Conservation (phyloP, 2,329 filamentous ascomycete species). For the Aspergillus japonicus region DNA sequence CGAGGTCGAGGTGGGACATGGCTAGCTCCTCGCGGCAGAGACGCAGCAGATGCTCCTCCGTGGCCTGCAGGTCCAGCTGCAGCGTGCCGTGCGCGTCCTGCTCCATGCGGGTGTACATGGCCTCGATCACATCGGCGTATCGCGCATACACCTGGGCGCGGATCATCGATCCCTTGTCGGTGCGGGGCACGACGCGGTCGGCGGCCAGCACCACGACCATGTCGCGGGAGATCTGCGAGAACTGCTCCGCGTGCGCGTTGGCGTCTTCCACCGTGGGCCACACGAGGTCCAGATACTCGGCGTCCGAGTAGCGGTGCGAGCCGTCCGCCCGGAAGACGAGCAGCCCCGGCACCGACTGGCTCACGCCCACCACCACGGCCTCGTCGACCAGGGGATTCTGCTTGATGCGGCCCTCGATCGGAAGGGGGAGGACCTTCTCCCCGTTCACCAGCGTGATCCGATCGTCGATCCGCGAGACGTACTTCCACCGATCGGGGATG, state of each 20-base stretch:
- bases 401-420: constrained; percentile 34
- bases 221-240: constrained; percentile 46
- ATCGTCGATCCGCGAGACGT: constrained; percentile 33
- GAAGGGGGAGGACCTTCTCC: constrained; percentile 35
- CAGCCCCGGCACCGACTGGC: constrained; percentile 28
- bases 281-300: constrained; percentile 38
- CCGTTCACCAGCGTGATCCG: constrained; percentile 34
- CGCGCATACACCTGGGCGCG: constrained; percentile 49
- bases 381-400: constrained; percentile 32
- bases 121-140: constrained; percentile 47
- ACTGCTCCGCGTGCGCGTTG: constrained; percentile 44
- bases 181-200: constrained; percentile 46
- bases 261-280: constrained; percentile 41
- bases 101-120: constrained; percentile 23
- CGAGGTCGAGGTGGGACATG: constrained; percentile 29
- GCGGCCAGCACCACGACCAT: constrained; percentile 38
- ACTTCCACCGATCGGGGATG: constrained; percentile 34
- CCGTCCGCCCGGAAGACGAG: constrained; percentile 29
- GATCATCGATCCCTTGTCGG: constrained; percentile 57
- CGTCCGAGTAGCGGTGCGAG: constrained; percentile 25
- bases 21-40: constrained; percentile 33
- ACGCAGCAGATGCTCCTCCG: constrained; percentile 35
- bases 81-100: constrained; percentile 27
- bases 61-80: constrained; percentile 30
- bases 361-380: constrained; percentile 32